Conservation (phyloP, 805 yeast species). For the Vanderwaltozyma polyspora region DNA sequence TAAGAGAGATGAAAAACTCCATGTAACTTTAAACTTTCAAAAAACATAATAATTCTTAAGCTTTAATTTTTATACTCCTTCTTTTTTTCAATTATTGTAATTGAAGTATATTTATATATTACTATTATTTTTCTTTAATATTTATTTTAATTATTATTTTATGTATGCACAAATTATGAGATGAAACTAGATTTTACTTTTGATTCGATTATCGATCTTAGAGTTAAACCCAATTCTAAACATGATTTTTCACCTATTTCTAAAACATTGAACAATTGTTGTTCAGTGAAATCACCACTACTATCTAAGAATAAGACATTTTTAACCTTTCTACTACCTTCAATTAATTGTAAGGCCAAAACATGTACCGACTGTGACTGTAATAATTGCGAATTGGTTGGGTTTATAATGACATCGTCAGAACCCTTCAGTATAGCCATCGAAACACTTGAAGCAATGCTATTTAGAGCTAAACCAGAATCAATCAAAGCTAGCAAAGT, state of each 20-base stretch:
- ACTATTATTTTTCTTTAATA: neutral
- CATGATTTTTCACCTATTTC: constrained; percentile 41
- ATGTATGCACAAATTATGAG: neutral
- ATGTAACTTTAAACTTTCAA: neutral
- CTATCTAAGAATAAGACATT: constrained; percentile 63
- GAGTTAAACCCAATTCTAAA: constrained; percentile 30
- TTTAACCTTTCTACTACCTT: constrained; percentile 35
- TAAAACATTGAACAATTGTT: constrained; percentile 41
- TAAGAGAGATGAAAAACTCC: constrained; percentile 67
- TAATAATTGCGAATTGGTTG: constrained; percentile 35
- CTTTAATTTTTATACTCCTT: neutral
- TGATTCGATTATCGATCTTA: constrained; percentile 38
- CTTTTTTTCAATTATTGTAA: too few relatives aligned
- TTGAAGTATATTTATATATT: too few relatives aligned
- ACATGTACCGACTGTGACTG: constrained; percentile 50
- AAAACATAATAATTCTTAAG: neutral
- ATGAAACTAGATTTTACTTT: constrained; percentile 26
- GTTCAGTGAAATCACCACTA: constrained; percentile 54
- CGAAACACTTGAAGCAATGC: constrained; percentile 50
- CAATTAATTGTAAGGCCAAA: constrained; percentile 43
- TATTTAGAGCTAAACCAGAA: constrained; percentile 59
- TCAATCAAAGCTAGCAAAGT: constrained; percentile 65
- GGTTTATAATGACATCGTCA: constrained; percentile 31
- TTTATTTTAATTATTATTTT: neutral
- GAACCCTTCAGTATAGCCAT: constrained; percentile 29